Base-by-base conservation (phyloP, 1,139 yeast species). In the Magnusiomyces magnusii region DNA sequence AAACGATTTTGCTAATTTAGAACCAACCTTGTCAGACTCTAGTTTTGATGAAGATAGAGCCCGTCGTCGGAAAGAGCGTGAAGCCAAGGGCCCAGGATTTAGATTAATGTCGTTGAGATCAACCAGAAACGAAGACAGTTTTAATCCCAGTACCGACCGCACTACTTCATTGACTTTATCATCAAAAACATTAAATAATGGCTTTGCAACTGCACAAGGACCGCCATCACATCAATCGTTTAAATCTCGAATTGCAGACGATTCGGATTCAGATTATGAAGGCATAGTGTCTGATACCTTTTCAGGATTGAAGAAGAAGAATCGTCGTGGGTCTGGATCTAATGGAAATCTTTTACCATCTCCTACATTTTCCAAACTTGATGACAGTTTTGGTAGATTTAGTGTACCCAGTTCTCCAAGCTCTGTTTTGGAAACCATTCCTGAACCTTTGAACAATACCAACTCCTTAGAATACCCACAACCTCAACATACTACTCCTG, bases 241-340 rank as follows among this genome's bases (percentile, higher is more conserved):
- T 64, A 61, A 61, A 31, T 72, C 75, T n/a, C 67, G 75, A 13
- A 66, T 72, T 52, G 72, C 70, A n/a, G 75, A 72, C 58, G 53
- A 50, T 19, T 66, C 70, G 10, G 75, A 71, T 57, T 65, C 71
- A 1, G 75, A 72, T 19, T 69, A 67, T 50, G 74, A 69, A 41
- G 55, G 47, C 19, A 23, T 52, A 3, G 55, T 47, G 3, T n/a
- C 34, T 10, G 54, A 31, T 2, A 25, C 50, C 23, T 51, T 53
- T 2, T 27, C 51, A 3, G 31, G 15, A 24, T n/a, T 23, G 2
- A 52, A 52, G 49, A 19, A 24, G 13, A 52, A 41, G 23, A 24
- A n/a, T 24, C 31, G 23, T 7, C 49, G 49, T 3, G 34, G 55
- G 24, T 24, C 34, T 2, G 27, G 54, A 3, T 39, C 24, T 17